Evolutionary conservation across 495 filamentous ascomycete species (phyloP), one percentile per base, ranked within the genome.

Genomic region (Umbilicaria muhlenbergii): DNA sequence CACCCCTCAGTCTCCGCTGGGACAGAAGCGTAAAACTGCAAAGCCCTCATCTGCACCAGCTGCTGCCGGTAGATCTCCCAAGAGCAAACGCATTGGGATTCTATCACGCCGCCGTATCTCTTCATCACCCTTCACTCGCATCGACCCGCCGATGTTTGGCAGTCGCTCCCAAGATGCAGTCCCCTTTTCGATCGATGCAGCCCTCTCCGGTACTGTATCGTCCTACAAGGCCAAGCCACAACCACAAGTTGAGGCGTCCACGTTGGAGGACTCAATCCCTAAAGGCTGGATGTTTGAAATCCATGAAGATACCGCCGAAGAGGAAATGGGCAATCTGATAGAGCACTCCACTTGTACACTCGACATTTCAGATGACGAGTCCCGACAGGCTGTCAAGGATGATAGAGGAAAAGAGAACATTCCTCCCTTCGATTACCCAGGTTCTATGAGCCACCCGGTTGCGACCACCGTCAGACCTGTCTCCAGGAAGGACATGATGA

Each of bases 241-340:
- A 19, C 44, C 70, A 11, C 68, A 71, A 40, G 58, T 65, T 36
- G 75, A 71, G 18, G 74, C 75, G 17, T 72, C 73, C 13, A 36
- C 42, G 6, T 1, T 40, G n/a, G 15, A 18, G 6, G 38, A 40
- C 15, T 40, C 38, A 1, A 34, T 32, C 31, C 43, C 39, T 8
- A 53, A 48, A 21, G 45, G 41, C 16, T 95, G 89, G 89, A 80
- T 80, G 64, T 96, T 96, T 58, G 78, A 86, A 35, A 96, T 98
- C 59, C 78, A 98, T 54, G 88, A 94, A 56, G 91, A 98, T 60
- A 83, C 83, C 0, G 73, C 75, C 28, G 82, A 92, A 51, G 84
- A 98, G 51, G 77, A 88, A 52, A 80, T 86, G 60, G 80, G 84
- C 42, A 95, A 92, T 55, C 63, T 93, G 3, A 83, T 96, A 68